A percentile compares a stretch with the other conserved stretches of the same genome.
These are phyloP conservation scores for Bryum argenteum DNA, from an alignment of 225 moss, liverwort and hornwort species.

Conservation along the genomic window DNA sequence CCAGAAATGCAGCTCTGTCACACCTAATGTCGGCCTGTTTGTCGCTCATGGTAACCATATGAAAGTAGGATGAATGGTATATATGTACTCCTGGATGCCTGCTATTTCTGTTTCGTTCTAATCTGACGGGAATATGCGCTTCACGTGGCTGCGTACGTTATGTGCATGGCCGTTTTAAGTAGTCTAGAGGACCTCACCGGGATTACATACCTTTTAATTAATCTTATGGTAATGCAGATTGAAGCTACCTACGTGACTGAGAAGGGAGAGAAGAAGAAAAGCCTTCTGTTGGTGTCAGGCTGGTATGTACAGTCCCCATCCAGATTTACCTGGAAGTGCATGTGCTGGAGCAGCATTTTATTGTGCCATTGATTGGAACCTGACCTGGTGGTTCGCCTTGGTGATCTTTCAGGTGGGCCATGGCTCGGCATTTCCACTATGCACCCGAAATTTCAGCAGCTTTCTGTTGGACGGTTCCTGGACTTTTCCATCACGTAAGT, in stretches of 20 bases:
- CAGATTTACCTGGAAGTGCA: neutral
- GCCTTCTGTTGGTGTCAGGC: conserved; percentile 88
- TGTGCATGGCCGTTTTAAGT: too few species aligned
- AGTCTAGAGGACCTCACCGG: too few species aligned
- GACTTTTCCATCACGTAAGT: conserved; percentile 74
- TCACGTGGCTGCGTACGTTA: too few species aligned
- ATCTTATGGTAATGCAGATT: conserved; percentile 51
- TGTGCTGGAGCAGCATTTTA: neutral
- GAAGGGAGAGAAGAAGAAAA: conserved; percentile 80
- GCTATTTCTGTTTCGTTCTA: too few species aligned
- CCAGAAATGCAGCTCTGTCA: too few species aligned
- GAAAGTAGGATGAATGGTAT: too few species aligned
- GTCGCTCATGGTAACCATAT: too few species aligned
- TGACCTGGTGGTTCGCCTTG: conserved; percentile 15
- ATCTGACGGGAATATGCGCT: too few species aligned
- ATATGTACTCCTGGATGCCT: too few species aligned
- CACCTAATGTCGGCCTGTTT: too few species aligned
- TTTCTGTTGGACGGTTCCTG: conserved; percentile 96
- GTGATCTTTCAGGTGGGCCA: conserved; percentile 74
- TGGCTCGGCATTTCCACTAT: conserved; percentile 96
- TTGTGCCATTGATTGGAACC: neutral
- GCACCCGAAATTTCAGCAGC: conserved; percentile 87
- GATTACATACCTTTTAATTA: neutral
- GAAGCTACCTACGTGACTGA: conserved; percentile 86
- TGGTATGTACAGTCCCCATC: conserved; percentile 49